These are phyloP conservation scores for Centaurea solstitialis DNA, from an alignment of 129 eudicot species.

Conservation along the genomic window DNA sequence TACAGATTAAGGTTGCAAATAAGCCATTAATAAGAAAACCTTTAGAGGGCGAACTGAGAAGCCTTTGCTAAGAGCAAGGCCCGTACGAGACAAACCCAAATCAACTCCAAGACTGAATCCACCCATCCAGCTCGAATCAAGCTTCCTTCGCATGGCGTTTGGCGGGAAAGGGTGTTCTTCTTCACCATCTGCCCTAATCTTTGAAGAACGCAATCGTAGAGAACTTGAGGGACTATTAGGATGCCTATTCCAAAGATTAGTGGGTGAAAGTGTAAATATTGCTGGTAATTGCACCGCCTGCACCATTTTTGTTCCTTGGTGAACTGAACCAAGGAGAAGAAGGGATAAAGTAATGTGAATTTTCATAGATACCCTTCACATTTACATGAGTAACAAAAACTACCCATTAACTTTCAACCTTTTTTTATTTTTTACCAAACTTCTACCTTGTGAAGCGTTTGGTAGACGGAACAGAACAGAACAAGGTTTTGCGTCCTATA, in stretches of 20 bases:
- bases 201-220: not conserved
- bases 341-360: no score
- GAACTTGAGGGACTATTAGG: constrained; percentile 10
- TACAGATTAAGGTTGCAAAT: not conserved
- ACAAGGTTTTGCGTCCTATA: no score
- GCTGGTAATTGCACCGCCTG: constrained; percentile 12
- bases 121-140: constrained; percentile 65
- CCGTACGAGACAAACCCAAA: constrained; percentile 87
- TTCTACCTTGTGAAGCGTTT: no score
- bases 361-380: no score
- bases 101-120: constrained; percentile 95
- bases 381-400: no score
- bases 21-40: constrained; percentile 33
- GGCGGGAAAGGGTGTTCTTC: constrained; percentile 67
- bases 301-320: not conserved
- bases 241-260: not conserved
- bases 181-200: constrained; percentile 10
- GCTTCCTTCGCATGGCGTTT: constrained; percentile 72
- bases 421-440: no score
- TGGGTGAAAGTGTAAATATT: constrained; percentile 3
- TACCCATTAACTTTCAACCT: no score
- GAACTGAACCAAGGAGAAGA: no score
- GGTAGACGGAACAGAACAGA: no score
- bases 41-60: constrained; percentile 80
- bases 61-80: constrained; percentile 90